Evolutionary conservation across 2,329 filamentous ascomycete genomes (phyloP), one percentile per base, ranked within the genome.

Genomic region (Aaosphaeria arxii): DNA sequence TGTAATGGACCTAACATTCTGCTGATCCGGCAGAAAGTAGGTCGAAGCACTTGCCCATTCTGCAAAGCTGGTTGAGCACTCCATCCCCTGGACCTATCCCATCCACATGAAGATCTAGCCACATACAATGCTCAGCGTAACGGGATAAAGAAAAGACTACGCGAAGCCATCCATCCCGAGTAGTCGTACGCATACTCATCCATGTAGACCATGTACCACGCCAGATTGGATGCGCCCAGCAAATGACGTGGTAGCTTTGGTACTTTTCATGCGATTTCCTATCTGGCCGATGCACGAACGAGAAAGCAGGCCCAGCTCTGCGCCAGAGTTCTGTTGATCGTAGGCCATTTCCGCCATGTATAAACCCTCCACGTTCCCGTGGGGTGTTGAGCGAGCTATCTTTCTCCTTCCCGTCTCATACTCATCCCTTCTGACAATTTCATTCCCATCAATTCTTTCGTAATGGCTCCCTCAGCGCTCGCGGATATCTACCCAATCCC

Each of bases 401-500:
- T 59, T 44, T 56, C 52, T 36, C 47, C 48, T 46, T 51, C 50
- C 44, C 51, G 48, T 54, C 54, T 52, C 50, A 52, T 49, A 46
- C 56, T 51, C 54, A 49, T 44, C 54, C 56, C 51, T 47, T 40
- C 38, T 48, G 7, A 52, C 48, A 47, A 49, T 40, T 54, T 45
- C 39, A 45, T 42, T 49, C 48, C 51, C 49, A 58, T 41, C 30
- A 61, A 24, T 24, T 24, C 50, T 67, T 55, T 63, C 61, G 63
- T 65, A 63, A 72, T 72, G 69, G 68, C 69, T 56, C 69, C 69
- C 46, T 70, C 68, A 61, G 69, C 69, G 44, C 54, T 72, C 44
- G 63, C 65, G 50, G 67, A 71, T 51, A 61, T 66, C 49, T 69
- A 68, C 48, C 69, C 67, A 63, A 67, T 68, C 62, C 63, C 66